Evolutionary conservation across 257 asterid genomes (phyloP).

Genomic region (Solanum sejunctum): DNA sequence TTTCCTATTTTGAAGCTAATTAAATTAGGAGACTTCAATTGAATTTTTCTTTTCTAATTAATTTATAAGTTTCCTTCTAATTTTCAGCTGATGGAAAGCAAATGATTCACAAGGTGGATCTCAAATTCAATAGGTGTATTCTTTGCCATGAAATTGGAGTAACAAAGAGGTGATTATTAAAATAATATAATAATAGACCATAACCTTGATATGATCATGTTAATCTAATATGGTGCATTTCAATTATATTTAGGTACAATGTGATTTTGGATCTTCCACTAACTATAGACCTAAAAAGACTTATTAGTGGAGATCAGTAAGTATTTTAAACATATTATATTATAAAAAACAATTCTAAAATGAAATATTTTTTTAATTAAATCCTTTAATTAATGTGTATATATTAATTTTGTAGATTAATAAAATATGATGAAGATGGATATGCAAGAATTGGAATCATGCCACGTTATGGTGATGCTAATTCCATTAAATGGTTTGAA

Average conservation of each 20-base stretch:
- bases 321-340: not conserved
- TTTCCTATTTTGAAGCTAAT: not conserved
- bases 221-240: not conserved
- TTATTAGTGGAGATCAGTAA: not conserved
- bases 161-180: constrained; percentile 26
- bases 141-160: constrained; percentile 60
- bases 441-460: constrained; percentile 63
- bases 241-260: constrained; percentile 23
- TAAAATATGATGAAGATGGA: constrained; percentile 26
- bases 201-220: not conserved
- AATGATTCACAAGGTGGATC: constrained; percentile 52
- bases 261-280: constrained; percentile 58
- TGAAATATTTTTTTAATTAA: not conserved
- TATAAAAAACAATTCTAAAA: not conserved
- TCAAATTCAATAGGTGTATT: constrained; percentile 37
- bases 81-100: constrained; percentile 44
- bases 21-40: not conserved
- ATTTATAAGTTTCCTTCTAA: not conserved
- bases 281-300: constrained; percentile 37
- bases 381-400: not conserved
- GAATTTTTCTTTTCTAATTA: not conserved
- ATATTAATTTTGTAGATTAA: constrained; percentile 17
- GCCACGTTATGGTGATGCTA: constrained; percentile 73
- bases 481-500: constrained; percentile 52
- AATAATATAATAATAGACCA: not conserved